phyloP scores from a whole-genome alignment of 768 basidiomycete genomes.

The Dacryopinax primogenitus region DNA sequence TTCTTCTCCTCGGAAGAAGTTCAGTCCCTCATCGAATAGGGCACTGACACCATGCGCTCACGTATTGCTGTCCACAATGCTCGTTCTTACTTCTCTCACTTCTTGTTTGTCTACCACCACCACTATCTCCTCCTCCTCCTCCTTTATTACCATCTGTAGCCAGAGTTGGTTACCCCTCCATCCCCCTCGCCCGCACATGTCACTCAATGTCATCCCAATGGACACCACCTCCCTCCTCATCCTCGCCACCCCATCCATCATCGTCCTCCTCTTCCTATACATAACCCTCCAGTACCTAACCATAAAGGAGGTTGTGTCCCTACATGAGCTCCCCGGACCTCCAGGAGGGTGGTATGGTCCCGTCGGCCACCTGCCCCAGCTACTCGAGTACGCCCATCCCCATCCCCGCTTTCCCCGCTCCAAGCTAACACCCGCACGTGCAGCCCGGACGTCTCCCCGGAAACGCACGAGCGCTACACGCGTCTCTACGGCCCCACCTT shows the following conservation, averaged over 20 bases:
- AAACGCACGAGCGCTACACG: slow-evolving; percentile 33
- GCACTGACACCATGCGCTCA: background rate
- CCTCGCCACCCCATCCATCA: background rate
- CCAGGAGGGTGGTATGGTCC: background rate
- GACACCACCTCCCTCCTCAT: slow-evolving; percentile 2
- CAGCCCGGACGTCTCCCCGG: slow-evolving; percentile 49
- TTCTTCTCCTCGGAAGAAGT: background rate
- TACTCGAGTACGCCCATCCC: background rate
- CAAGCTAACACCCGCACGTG: background rate
- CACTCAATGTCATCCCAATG: background rate
- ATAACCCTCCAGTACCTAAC: background rate
- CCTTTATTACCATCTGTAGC: background rate
- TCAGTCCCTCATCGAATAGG: too few species aligned
- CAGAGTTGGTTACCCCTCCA: background rate
- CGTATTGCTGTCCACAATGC: background rate
- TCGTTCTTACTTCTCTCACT: background rate
- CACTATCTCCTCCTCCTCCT: background rate
- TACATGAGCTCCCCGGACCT: background rate
- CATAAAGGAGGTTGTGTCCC: background rate
- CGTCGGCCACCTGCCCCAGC: background rate
- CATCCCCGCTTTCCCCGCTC: background rate
- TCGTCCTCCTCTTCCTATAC: slow-evolving; percentile 5
- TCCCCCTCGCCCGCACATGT: background rate
- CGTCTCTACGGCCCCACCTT: background rate
- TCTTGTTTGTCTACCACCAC: too few species aligned